Percentiles rank a stretch among this genome's conserved stretches.
Evolutionary conservation across 352 stramenopile species (phyloP).

Genomic region (Pythium graminicola): DNA sequence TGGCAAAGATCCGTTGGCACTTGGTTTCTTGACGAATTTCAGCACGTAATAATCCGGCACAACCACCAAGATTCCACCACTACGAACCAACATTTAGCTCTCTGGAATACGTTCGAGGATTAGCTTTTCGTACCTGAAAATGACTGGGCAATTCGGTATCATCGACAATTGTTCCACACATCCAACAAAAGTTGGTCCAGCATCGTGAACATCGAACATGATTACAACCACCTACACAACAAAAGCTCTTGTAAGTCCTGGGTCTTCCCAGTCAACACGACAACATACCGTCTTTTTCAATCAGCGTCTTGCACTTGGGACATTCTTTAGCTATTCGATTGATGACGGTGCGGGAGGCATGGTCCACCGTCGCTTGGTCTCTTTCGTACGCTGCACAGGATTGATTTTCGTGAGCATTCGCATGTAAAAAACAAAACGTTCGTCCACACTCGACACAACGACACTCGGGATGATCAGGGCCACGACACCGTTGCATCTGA

Average conservation of each 20-base stretch:
- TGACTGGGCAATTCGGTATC: constrained; percentile 18
- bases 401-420: constrained; percentile 60
- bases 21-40: constrained; percentile 12
- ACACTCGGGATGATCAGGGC: constrained; percentile 35
- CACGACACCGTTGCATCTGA: constrained; percentile 46
- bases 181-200: constrained; percentile 56
- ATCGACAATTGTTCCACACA: constrained; percentile 44
- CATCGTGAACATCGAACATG: constrained; percentile 51
- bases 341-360: constrained; percentile 31
- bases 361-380: constrained; percentile 13
- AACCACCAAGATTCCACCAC: constrained; percentile 17
- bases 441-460: constrained; percentile 34
- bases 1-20: background rate
- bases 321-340: constrained; percentile 40
- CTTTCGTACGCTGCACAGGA: constrained; percentile 61
- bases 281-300: constrained; percentile 44
- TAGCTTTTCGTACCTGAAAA: constrained; percentile 19
- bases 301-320: constrained; percentile 38
- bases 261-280: background rate
- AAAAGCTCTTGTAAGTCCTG: no score
- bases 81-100: background rate
- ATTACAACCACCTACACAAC: constrained; percentile 42
- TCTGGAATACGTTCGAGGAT: no score
- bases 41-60: constrained; percentile 9
- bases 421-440: constrained; percentile 86